A percentile compares a stretch with the other conserved stretches of the same genome.
Evolutionary conservation across 257 asterid genomes (phyloP).

Genomic region (Gentiana straminea): DNA sequence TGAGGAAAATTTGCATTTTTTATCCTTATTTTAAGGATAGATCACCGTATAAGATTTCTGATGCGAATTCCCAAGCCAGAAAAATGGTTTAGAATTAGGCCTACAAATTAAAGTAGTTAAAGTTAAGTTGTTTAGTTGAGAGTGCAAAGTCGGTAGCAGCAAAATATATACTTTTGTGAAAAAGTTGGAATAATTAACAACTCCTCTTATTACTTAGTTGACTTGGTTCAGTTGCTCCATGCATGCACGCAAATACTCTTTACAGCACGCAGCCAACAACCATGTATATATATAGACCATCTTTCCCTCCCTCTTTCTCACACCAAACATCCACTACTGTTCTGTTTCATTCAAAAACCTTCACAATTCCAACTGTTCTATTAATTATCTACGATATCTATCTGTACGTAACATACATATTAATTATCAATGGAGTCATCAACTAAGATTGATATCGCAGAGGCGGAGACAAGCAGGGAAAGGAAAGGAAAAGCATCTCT

Average conservation of each 20-base stretch:
- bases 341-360: background rate
- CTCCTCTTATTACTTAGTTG: constrained; percentile 45
- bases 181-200: constrained; percentile 22
- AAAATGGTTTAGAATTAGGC: too few relatives aligned
- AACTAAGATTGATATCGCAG: constrained; percentile 43
- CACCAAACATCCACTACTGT: constrained; percentile 10
- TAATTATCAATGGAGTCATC: constrained; percentile 37
- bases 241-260: background rate
- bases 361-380: background rate
- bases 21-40: too few relatives aligned
- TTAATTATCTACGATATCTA: background rate
- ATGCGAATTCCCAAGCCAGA: too few relatives aligned
- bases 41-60: too few relatives aligned
- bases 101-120: too few relatives aligned
- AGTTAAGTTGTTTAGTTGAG: too few relatives aligned
- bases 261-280: background rate
- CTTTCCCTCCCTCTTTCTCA: constrained; percentile 17
- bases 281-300: constrained; percentile 17
- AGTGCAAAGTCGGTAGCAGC: too few relatives aligned
- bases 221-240: constrained; percentile 11
- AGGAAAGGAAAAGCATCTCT: constrained; percentile 74
- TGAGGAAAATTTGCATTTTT: too few relatives aligned
- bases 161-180: constrained; percentile 1
- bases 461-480: constrained; percentile 57
- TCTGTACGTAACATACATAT: too few relatives aligned